These are phyloP conservation scores for Agarophyton chilense DNA, from an alignment of 23 red algal species.

Conservation along the genomic window DNA sequence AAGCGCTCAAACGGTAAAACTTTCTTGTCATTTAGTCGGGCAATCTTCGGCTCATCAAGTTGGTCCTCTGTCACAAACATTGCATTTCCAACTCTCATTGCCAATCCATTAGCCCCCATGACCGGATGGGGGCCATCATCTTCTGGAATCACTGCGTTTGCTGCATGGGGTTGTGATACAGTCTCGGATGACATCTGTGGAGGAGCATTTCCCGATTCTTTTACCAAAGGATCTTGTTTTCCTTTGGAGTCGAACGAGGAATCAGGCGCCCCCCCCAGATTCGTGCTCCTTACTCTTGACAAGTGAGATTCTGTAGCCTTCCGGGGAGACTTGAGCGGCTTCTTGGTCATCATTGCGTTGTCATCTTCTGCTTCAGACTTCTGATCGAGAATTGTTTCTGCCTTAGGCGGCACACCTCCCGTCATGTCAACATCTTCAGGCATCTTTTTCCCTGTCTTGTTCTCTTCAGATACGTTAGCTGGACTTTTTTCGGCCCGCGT, in stretches of 20 bases:
- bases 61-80: slow-evolving; percentile 69
- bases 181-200: background rate
- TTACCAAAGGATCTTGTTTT: background rate
- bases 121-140: slow-evolving; percentile 41
- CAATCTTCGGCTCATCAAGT: slow-evolving; percentile 56
- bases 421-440: background rate
- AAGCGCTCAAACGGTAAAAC: slow-evolving; percentile 71
- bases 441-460: too few relatives aligned
- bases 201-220: background rate
- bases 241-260: slow-evolving; percentile 13
- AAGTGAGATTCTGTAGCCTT: background rate
- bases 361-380: background rate
- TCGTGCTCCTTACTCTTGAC: background rate
- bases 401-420: background rate
- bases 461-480: background rate
- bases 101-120: slow-evolving; percentile 33
- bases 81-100: slow-evolving; percentile 45
- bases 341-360: background rate
- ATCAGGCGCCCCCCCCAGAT: background rate
- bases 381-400: background rate
- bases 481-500: background rate
- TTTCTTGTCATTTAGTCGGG: slow-evolving; percentile 48
- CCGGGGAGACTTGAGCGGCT: background rate
- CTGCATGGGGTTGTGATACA: background rate
- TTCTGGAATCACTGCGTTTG: background rate